phyloP scores from a whole-genome alignment of 352 stramenopile species.

The Phytophthora crassamura region DNA sequence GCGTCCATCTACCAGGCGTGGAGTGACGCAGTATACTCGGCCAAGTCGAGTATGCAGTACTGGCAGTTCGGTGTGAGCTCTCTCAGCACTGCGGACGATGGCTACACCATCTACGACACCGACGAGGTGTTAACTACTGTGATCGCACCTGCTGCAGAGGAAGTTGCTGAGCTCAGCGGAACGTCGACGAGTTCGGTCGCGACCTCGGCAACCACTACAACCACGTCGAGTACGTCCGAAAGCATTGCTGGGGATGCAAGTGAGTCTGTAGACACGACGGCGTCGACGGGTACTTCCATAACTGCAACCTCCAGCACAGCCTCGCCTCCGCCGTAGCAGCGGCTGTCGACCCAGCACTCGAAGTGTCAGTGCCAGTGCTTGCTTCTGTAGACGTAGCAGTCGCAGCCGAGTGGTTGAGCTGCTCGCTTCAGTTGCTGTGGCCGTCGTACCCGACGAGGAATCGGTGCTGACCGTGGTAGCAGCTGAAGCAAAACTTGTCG shows the following conservation, averaged over 20 bases:
- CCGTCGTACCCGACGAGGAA: too few species aligned
- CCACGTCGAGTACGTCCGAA: slow-evolving; percentile 13
- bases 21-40: slow-evolving; percentile 32
- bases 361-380: too few species aligned
- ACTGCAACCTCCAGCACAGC: too few species aligned
- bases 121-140: slow-evolving; percentile 28
- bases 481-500: too few species aligned
- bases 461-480: too few species aligned
- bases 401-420: too few species aligned
- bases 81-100: slow-evolving; percentile 32
- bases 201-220: slow-evolving; percentile 9
- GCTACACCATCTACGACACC: slow-evolving; percentile 39
- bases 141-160: slow-evolving; percentile 25
- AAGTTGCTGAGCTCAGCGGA: slow-evolving; percentile 33
- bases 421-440: too few species aligned
- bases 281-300: too few species aligned
- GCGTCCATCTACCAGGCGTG: slow-evolving; percentile 33
- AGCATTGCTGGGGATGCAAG: slow-evolving; percentile 18
- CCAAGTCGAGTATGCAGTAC: slow-evolving; percentile 48
- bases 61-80: slow-evolving; percentile 47
- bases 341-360: too few species aligned
- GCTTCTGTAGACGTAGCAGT: too few species aligned
- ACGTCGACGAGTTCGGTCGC: slow-evolving; percentile 27
- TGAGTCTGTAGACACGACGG: too few species aligned
- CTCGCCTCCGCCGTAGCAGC: too few species aligned